These are phyloP conservation scores for Neckera pumila DNA, from an alignment of 225 moss, liverwort and hornwort species.

Conservation along the genomic window DNA sequence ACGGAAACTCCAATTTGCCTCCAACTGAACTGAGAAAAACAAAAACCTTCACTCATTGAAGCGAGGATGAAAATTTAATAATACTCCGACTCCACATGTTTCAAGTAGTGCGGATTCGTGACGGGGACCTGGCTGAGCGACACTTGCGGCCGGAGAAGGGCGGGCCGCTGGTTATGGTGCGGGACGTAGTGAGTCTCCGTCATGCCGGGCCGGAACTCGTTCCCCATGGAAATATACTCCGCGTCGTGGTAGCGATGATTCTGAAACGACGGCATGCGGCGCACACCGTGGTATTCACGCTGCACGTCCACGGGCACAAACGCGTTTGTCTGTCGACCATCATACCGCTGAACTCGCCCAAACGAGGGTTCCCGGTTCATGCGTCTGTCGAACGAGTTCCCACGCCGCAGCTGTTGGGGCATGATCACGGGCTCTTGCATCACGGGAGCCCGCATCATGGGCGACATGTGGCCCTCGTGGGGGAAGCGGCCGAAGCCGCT, in stretches of 20 bases:
- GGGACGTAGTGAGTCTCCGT: neutral
- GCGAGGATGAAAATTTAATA: neutral
- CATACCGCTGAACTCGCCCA: neutral
- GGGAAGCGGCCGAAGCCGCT: conserved; percentile 28
- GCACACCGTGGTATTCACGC: conserved; percentile 8
- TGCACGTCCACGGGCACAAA: neutral
- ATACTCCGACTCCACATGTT: conserved; percentile 17
- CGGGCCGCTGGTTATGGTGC: neutral
- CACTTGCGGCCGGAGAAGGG: neutral
- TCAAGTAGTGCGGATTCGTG: conserved; percentile 20
- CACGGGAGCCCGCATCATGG: neutral
- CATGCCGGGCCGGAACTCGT: neutral
- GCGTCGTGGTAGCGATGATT: conserved; percentile 24
- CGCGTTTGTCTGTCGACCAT: neutral
- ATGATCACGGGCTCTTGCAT: neutral
- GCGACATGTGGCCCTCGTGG: conserved; percentile 1
- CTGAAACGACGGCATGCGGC: conserved; percentile 21
- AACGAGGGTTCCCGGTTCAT: neutral
- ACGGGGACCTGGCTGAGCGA: conserved; percentile 16
- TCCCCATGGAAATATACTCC: conserved; percentile 28
- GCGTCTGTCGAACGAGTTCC: neutral
- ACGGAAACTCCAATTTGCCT: neutral
- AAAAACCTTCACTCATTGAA: neutral
- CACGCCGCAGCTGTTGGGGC: neutral
- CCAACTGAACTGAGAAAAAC: neutral